A percentile compares a stretch with the other conserved stretches of the same genome.
Conservation (phyloP, 768 basidiomycete species). For the Mycena haematopus region DNA sequence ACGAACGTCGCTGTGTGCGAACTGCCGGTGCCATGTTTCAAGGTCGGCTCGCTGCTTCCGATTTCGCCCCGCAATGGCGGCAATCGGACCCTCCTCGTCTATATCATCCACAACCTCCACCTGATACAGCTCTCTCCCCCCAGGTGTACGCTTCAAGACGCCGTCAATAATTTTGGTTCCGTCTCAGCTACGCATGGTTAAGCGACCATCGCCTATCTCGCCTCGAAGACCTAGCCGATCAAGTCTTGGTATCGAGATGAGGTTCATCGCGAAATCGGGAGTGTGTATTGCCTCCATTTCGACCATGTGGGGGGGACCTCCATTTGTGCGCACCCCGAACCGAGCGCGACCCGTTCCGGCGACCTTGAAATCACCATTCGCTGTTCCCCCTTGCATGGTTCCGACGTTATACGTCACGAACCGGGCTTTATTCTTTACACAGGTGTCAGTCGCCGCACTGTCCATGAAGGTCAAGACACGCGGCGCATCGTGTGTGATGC, state of each 20-base stretch:
- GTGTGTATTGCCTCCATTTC: not conserved
- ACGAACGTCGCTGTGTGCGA: too few species aligned
- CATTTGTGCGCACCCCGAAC: not conserved
- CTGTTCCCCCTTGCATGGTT: not conserved
- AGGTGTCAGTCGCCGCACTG: not conserved
- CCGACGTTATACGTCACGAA: not conserved
- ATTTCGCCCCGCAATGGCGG: conserved; percentile 21
- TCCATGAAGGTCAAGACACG: not conserved
- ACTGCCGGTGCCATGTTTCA: conserved; percentile 34
- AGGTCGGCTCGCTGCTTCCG: conserved; percentile 29
- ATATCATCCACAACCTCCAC: conserved; percentile 5
- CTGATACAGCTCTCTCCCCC: not conserved
- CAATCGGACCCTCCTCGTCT: not conserved
- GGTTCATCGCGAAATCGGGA: conserved; percentile 12
- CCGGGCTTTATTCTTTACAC: not conserved
- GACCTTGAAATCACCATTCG: not conserved
- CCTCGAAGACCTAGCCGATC: conserved; percentile 11
- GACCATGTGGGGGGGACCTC: not conserved
- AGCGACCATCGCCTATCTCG: not conserved
- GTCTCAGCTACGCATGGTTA: not conserved
- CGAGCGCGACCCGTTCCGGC: not conserved
- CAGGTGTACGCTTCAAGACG: too few species aligned
- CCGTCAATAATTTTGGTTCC: conserved; percentile 2
- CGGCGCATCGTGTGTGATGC: not conserved
- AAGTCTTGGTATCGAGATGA: conserved; percentile 6